These are phyloP conservation scores for Atractiella rhizophila DNA, from an alignment of 768 basidiomycete genomes.

Conservation along the genomic window DNA sequence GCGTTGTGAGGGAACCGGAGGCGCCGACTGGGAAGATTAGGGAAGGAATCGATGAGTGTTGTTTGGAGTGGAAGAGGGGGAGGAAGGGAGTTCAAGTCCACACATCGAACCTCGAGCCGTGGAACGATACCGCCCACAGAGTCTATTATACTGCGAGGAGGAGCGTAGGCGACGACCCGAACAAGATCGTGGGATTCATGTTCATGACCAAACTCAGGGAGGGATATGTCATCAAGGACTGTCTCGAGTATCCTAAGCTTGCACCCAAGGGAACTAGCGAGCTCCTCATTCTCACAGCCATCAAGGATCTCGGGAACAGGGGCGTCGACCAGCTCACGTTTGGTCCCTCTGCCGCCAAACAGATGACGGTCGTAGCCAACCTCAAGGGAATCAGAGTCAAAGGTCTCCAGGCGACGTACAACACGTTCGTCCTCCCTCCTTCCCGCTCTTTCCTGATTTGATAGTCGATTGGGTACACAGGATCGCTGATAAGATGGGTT, in stretches of 20 bases:
- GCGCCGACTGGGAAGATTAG: constrained; percentile 28
- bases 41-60: constrained; percentile 29
- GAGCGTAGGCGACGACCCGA: too few species aligned
- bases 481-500: too few species aligned
- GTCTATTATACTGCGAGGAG: too few species aligned
- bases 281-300: constrained; percentile 24
- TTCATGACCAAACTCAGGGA: constrained; percentile 26
- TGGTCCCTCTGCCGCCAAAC: constrained; percentile 21
- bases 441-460: too few species aligned
- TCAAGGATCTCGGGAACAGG: constrained; percentile 23
- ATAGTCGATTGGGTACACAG: too few species aligned
- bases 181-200: constrained; percentile 24
- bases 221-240: constrained; percentile 27
- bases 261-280: constrained; percentile 26
- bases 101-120: not conserved
- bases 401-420: too few species aligned
- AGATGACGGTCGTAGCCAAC: too few species aligned
- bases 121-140: constrained; percentile 1
- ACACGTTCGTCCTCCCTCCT: too few species aligned
- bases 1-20: constrained; percentile 27
- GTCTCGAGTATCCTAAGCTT: constrained; percentile 26
- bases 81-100: constrained; percentile 36
- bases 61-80: constrained; percentile 32
- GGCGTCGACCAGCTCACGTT: constrained; percentile 24
- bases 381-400: too few species aligned